Conservation (phyloP, 345 rosid genomes). For the Lepidium aucheri region DNA sequence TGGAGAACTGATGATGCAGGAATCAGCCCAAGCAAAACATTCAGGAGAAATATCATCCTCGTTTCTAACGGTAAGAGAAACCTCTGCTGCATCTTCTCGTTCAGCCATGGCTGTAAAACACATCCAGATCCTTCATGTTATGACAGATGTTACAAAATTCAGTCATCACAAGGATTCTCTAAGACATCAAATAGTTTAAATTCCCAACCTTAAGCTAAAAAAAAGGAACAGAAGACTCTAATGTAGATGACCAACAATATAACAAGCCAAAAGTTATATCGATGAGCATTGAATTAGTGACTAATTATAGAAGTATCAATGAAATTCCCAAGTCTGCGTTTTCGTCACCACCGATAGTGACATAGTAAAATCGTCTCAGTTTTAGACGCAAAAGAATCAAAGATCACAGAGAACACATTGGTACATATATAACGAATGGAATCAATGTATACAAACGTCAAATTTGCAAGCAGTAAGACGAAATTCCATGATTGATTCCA, state of each 20-base stretch:
- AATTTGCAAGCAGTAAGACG: neutral
- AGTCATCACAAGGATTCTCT: neutral
- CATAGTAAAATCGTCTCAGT: neutral
- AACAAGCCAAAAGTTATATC: neutral
- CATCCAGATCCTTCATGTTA: neutral
- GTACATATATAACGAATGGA: neutral
- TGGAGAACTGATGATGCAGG: slow-evolving; percentile 44
- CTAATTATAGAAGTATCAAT: neutral
- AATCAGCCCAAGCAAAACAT: slow-evolving; percentile 64
- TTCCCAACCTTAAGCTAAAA: neutral
- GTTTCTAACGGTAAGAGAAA: neutral
- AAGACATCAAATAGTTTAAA: neutral
- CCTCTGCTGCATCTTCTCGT: slow-evolving; percentile 4
- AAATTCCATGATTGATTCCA: neutral
- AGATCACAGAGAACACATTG: neutral
- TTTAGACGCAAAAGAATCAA: neutral
- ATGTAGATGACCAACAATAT: neutral
- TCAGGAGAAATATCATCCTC: slow-evolving; percentile 41
- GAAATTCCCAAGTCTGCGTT: neutral
- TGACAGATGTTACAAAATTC: neutral
- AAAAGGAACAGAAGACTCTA: neutral
- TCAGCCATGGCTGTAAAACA: slow-evolving; percentile 16
- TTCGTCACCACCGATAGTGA: neutral
- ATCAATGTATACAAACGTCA: neutral
- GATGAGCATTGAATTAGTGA: too few species aligned